Evolutionary conservation across 805 yeast genomes (phyloP).

Genomic region (Saccharomycopsis sp.): DNA sequence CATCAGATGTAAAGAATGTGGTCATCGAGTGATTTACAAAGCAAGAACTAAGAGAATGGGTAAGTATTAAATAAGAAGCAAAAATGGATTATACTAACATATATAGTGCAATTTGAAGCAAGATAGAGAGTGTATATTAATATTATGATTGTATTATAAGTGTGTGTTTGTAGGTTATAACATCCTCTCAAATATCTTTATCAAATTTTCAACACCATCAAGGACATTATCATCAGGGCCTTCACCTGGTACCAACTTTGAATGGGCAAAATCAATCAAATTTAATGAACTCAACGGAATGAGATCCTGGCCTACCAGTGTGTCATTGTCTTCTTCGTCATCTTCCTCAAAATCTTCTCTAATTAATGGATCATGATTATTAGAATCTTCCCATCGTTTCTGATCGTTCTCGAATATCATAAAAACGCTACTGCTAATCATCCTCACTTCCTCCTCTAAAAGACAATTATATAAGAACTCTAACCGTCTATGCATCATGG

Average conservation of each 20-base stretch:
- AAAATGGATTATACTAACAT: neutral
- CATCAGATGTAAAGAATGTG: constrained; percentile 97
- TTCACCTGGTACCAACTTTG: constrained; percentile 51
- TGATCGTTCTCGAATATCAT: constrained; percentile 67
- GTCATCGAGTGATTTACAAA: constrained; percentile 94
- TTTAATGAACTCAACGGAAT: constrained; percentile 49
- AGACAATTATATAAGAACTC: constrained; percentile 62
- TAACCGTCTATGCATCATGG: constrained; percentile 49
- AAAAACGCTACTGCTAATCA: constrained; percentile 67
- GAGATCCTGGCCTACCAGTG: constrained; percentile 21
- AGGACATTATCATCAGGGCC: constrained; percentile 70
- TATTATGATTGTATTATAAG: neutral
- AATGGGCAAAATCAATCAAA: constrained; percentile 89
- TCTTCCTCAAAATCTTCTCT: constrained; percentile 31
- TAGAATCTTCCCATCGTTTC: constrained; percentile 40
- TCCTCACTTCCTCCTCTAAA: constrained; percentile 51
- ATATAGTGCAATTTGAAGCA: constrained; percentile 72
- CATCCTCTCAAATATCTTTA: constrained; percentile 34
- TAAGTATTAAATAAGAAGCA: constrained; percentile 37
- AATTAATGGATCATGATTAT: constrained; percentile 35
- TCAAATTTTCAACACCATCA: constrained; percentile 60
- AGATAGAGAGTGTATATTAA: constrained; percentile 33
- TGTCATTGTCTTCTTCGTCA: constrained; percentile 29
- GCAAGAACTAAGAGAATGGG: constrained; percentile 97
- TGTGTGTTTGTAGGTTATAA: neutral